These are phyloP conservation scores for Lupinus albus DNA, from an alignment of 306 rosid species.

Conservation along the genomic window DNA sequence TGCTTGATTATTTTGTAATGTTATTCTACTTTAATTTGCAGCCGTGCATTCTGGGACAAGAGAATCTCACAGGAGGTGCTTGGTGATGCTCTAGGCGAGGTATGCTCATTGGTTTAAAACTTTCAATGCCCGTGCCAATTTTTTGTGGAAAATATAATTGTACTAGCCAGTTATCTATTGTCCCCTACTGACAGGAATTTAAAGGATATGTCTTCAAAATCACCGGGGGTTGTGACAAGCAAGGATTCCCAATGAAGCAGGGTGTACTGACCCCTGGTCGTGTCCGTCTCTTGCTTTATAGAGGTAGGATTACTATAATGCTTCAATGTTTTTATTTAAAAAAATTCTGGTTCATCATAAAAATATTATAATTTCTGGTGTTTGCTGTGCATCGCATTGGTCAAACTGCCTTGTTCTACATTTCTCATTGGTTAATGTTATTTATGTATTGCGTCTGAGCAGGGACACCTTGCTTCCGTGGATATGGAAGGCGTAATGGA, in stretches of 20 bases:
- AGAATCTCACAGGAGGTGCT: conserved; percentile 51
- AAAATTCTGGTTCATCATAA: too few relatives aligned
- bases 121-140: not conserved
- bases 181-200: conserved; percentile 40
- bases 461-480: conserved; percentile 56
- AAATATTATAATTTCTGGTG: not conserved
- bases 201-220: conserved; percentile 52
- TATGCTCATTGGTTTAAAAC: not conserved
- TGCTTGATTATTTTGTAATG: too few relatives aligned
- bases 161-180: not conserved
- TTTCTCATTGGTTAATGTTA: not conserved
- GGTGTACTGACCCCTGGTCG: conserved; percentile 59
- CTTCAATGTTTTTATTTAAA: not conserved
- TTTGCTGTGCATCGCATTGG: too few relatives aligned
- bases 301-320: conserved; percentile 29
- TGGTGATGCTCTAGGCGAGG: conserved; percentile 53
- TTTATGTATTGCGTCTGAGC: not conserved
- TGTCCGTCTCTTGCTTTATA: conserved; percentile 49
- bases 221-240: conserved; percentile 56
- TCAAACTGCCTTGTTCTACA: too few relatives aligned
- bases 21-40: conserved; percentile 9
- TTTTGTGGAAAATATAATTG: not conserved
- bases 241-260: conserved; percentile 58
- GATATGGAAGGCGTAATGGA: conserved; percentile 53
- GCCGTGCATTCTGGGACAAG: conserved; percentile 55